phyloP scores from a whole-genome alignment of 1,284 basidiomycete species.

The Cronartium quercuum region DNA sequence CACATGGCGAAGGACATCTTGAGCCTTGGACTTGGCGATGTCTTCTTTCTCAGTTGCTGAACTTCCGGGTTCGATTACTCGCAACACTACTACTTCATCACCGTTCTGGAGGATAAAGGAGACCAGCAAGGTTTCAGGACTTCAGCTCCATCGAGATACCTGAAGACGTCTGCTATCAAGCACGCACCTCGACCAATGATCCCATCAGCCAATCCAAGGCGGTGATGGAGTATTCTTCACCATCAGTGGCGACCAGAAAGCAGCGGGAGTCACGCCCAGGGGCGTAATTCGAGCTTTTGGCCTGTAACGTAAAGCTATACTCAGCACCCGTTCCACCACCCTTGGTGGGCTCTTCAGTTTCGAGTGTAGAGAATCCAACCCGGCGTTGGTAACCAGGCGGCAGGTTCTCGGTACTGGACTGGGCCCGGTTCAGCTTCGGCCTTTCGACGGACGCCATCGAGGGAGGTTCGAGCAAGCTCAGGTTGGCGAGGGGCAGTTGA shows the following conservation, averaged over 20 bases:
- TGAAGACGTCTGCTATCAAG: not conserved
- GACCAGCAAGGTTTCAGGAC: not conserved
- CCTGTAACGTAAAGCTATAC: constrained; percentile 38
- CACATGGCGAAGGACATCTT: constrained; percentile 32
- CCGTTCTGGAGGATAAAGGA: constrained; percentile 13
- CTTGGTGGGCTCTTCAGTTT: constrained; percentile 32
- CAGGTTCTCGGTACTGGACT: constrained; percentile 14
- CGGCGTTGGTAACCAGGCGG: constrained; percentile 37
- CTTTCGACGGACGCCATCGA: not conserved
- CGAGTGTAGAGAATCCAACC: constrained; percentile 35
- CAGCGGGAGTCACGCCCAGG: constrained; percentile 34
- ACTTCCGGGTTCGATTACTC: constrained; percentile 24
- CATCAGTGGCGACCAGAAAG: constrained; percentile 35
- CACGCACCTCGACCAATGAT: constrained; percentile 34
- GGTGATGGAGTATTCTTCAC: constrained; percentile 37
- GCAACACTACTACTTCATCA: constrained; percentile 29
- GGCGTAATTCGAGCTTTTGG: constrained; percentile 32
- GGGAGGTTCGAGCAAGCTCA: not conserved
- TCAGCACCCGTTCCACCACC: constrained; percentile 33
- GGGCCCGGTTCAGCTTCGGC: constrained; percentile 21
- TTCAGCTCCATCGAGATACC: not conserved
- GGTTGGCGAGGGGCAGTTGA: too few relatives aligned
- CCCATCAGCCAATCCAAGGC: constrained; percentile 37
- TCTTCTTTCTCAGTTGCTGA: constrained; percentile 34
- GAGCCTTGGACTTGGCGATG: constrained; percentile 16